These are phyloP conservation scores for Ammopiptanthus mongolicus DNA, from an alignment of 306 rosid genomes.

Conservation along the genomic window DNA sequence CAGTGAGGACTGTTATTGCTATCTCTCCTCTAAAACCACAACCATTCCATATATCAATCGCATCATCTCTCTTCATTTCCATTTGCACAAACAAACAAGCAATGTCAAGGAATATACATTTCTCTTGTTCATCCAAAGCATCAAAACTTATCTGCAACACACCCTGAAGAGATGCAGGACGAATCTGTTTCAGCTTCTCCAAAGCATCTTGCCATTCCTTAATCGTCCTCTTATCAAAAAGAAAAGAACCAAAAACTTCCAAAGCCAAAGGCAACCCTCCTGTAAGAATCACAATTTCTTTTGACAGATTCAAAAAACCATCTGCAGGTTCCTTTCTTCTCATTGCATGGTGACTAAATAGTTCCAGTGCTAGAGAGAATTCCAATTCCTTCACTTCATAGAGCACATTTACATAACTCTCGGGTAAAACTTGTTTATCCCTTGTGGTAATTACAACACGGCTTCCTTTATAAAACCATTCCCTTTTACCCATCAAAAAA, in stretches of 20 bases:
- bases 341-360: conserved; percentile 47
- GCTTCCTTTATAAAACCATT: conserved; percentile 50
- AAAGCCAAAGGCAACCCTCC: conserved; percentile 56
- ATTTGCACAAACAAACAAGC: conserved; percentile 43
- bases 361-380: conserved; percentile 14
- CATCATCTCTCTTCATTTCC: conserved; percentile 38
- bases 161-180: conserved; percentile 32
- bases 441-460: conserved; percentile 48
- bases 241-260: conserved; percentile 50
- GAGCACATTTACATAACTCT: neutral
- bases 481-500: conserved; percentile 15
- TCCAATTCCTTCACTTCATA: conserved; percentile 47
- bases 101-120: conserved; percentile 51
- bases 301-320: conserved; percentile 1
- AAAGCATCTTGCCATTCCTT: conserved; percentile 43
- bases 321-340: conserved; percentile 35
- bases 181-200: conserved; percentile 31
- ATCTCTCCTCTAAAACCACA: conserved; percentile 43
- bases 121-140: conserved; percentile 39
- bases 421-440: conserved; percentile 18
- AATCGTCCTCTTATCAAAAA: conserved; percentile 31
- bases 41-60: conserved; percentile 36
- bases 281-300: conserved; percentile 40
- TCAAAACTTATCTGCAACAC: conserved; percentile 48
- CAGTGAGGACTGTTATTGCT: conserved; percentile 26